Base-by-base conservation (phyloP, 2,329 filamentous ascomycete species). In the Hypomyces rosellus region DNA sequence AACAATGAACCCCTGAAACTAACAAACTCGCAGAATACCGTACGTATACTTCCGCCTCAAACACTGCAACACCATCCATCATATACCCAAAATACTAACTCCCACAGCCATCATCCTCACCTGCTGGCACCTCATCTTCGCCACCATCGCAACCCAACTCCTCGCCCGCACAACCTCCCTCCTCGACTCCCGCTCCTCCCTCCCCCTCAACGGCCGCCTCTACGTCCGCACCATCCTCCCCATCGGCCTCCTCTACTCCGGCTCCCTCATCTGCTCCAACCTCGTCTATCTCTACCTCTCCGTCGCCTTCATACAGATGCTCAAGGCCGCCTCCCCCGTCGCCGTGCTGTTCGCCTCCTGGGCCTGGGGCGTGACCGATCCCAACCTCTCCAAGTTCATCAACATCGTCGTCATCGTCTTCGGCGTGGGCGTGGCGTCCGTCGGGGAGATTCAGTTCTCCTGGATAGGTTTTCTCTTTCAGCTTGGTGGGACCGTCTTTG, bases 401-500 rank as follows among this genome's bases (percentile, higher is more conserved):
- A 78, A 78, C 59, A 68, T 81, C 45, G 57, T 75, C 50, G 60
- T 78, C 61, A 80, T 81, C 50, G 75, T 79, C 12, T 57, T 69
- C 9, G 77, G 78, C 47, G 77, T 81, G 12, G 69, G 65, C 18
- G 64, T 82, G 20, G 76, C 78, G 34, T 78, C 74, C 52, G 61
- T 72, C 33, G 85, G 85, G 55, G 85, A 88, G 68, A 83, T 88
- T 58, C 74, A 82, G 51, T 88, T 88, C 67, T 81, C 81, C 59
- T 71, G 82, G 70, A 61, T 80, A 38, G 83, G 83, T 43, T 82
- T 87, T 67, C 54, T 84, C 34, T 86, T 79, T 70, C 89, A 93
- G 71, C 66, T 86, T 48, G 85, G 78, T 53, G 89, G 88, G 56
- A 88, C 91, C 58, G 66, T 85, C 46, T 92, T 91, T 63, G 89